Conservation (phyloP, 768 basidiomycete species). For the Kwoniella heveanensis region DNA sequence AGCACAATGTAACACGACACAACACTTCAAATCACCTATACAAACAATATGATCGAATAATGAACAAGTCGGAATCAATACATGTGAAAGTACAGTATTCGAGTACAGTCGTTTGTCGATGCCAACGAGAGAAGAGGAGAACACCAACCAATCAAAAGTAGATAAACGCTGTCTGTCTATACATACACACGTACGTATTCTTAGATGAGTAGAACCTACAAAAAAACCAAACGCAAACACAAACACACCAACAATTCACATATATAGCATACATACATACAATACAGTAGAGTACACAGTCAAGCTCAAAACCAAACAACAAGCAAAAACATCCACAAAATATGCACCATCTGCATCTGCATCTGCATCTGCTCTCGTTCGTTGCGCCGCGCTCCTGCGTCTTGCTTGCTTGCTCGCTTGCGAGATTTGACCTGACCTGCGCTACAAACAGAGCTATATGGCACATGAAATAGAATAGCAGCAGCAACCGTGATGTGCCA, state of each 20-base stretch:
- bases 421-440: conserved; percentile 5
- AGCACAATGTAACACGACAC: not conserved
- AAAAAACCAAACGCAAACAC: not conserved
- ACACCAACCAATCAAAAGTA: not conserved
- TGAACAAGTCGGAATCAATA: too few species aligned
- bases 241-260: too few species aligned
- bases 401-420: not conserved
- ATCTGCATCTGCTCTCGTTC: not conserved
- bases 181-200: not conserved
- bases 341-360: not conserved
- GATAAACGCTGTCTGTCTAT: conserved; percentile 1
- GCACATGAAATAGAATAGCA: too few species aligned
- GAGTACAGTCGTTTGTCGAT: not conserved
- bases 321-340: too few species aligned
- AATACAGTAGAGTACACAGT: too few species aligned
- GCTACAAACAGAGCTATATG: not conserved
- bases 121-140: not conserved
- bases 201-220: not conserved
- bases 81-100: not conserved
- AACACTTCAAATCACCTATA: not conserved
- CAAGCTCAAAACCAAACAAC: too few species aligned
- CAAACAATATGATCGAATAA: too few species aligned
- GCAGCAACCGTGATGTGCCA: not conserved
- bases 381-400: not conserved
- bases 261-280: too few species aligned